Base-by-base conservation (phyloP, 2,329 filamentous ascomycete genomes). In the Colletotrichum costaricense region DNA sequence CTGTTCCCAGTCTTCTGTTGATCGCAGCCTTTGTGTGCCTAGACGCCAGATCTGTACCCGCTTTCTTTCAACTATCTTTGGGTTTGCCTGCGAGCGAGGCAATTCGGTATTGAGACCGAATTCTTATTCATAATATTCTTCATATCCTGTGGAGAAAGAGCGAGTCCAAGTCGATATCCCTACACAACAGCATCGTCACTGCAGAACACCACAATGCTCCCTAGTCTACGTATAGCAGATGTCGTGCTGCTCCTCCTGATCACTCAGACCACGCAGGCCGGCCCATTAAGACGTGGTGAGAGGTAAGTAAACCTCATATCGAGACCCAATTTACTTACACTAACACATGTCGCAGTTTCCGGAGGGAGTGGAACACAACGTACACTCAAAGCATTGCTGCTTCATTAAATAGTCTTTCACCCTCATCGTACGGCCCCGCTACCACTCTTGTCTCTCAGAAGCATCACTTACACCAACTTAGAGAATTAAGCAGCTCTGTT, bases 221-320 rank as follows among this genome's bases (percentile, higher is more conserved):
- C 66, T 30, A 58, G 14, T 12, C 63, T 76, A 46, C 66, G 73
- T 30, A 12, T 66, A 52, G 52, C 67, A 70, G 54, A 70, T 22
- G 52, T 69, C 28, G 42, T 75, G 30, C 69, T 76, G 33, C 69
- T 73, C 54, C 24, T 73, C 52, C 56, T 75, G 38, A 63, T 69
- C 64, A 71, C 66, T 57, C 64, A 74, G n/a, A 65, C 63, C 59
- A 62, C 74, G 74, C 74, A 75, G 73, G 74, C 74, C 28, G 74
- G 74, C 56, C 74, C 74, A 52, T 35, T 76, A 52, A 75, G 73
- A 54, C 74, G 73, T 63, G 66, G 30, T 14, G 69, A 63, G 58
- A 75, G 63, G 35, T 52, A 4, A 49, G 68, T 72, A 54, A 2
- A 42, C 24, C 22, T 46, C 46, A 26, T 22, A 49, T 5, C 12